Evolutionary conservation across 1,284 basidiomycete species (phyloP), one percentile per base, ranked within the genome.

Genomic region (Ganoderma lucidum): DNA sequence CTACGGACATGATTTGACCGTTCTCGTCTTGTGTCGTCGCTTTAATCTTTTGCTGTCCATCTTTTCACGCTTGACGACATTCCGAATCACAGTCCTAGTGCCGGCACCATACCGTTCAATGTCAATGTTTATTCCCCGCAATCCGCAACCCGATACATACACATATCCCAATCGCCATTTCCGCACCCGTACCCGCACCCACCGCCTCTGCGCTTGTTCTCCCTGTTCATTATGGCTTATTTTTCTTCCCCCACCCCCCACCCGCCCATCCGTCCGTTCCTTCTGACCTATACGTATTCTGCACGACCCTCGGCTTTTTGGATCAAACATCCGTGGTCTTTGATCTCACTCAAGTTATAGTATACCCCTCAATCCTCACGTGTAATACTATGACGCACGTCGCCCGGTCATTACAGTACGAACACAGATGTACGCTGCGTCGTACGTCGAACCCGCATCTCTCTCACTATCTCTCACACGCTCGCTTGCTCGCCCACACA

Each of bases 351-450:
- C 77, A 77, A 78, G 74, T 77, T 78, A 78, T 77, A 77, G 75
- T 80, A 80, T 80, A 80, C 80, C 80, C 79, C 76, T 74, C 79
- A 79, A 79, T 78, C 75, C 73, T 73, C 76, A 77, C 74, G 73
- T 81, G 80, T 81, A 81, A 80, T 79, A 77, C 78, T 81, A 81
- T 80, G 78, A 79, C 78, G 76, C 78, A 80, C 75, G 75, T 74
- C 72, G 74, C 71, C 72, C 76, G 75, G 76, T 78, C 73, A 71
- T 76, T 78, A 74, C 73, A 71, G 73, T 76, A 74, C 72, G 28
- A 51, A 51, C 48, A 72, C 69, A 71, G 65, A 71, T 74, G 76
- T 77, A 76, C 74, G 75, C 77, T 76, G 75, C 70, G 79, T 73
- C 75, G 74, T 77, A 76, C 75, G 75, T 76, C 74, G 69, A 56